Percentiles rank a stretch among this genome's conserved stretches.
Conservation (phyloP, 2,329 filamentous ascomycete species). For the Penicillium sp. region DNA sequence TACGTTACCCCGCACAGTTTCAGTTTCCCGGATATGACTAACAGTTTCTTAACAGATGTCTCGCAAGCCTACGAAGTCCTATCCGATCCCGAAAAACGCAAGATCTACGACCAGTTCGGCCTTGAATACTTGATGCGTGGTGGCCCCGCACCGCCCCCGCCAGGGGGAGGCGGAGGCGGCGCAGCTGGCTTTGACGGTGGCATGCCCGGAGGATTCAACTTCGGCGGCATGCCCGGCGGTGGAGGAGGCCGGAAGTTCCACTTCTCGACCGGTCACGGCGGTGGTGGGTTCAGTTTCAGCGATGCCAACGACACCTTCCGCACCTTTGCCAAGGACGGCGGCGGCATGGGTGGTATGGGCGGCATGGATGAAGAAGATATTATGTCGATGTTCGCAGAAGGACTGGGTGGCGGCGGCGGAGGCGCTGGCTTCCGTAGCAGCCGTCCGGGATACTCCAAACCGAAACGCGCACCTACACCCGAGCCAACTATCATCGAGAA, state of each 20-base stretch:
- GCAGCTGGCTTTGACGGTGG: constrained; percentile 59
- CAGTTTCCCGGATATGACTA: background rate
- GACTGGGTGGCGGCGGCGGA: constrained; percentile 37
- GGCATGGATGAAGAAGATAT: constrained; percentile 56
- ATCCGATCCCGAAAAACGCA: constrained; percentile 93
- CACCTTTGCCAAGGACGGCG: constrained; percentile 69
- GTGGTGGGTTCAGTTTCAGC: constrained; percentile 75
- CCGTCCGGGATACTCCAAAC: constrained; percentile 26
- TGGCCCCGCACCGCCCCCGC: constrained; percentile 63
- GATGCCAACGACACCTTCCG: constrained; percentile 81
- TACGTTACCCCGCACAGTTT: constrained; percentile 30
- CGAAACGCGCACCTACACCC: constrained; percentile 56
- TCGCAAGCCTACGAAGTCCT: constrained; percentile 98
- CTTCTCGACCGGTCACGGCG: constrained; percentile 48
- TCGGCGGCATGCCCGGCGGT: constrained; percentile 52
- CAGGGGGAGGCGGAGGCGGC: constrained; percentile 54
- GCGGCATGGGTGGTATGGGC: constrained; percentile 44
- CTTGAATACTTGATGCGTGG: constrained; percentile 88
- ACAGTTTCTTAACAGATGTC: constrained; percentile 57
- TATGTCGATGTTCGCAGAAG: constrained; percentile 51
- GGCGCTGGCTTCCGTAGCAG: constrained; percentile 33
- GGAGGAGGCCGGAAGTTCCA: constrained; percentile 50
- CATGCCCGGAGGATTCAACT: constrained; percentile 54
- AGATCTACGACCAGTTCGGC: constrained; percentile 90
- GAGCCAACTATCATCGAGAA: constrained; percentile 91